A percentile compares a stretch with the other conserved stretches of the same genome.
Evolutionary conservation across 495 filamentous ascomycete genomes (phyloP).

Genomic region (Annulohypoxylon maeteangense): DNA sequence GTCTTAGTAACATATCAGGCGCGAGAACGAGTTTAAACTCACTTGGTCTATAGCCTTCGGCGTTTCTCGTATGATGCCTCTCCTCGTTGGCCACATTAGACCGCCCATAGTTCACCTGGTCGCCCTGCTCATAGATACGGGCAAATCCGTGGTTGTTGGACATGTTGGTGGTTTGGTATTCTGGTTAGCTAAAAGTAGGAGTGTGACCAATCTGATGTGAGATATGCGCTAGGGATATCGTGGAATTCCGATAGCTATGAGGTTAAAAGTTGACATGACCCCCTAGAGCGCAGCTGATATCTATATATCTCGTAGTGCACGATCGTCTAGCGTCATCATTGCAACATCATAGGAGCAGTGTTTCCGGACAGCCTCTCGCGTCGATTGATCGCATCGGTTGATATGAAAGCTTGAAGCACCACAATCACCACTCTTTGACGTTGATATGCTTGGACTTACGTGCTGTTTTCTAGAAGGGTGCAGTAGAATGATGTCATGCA

Average conservation of each 20-base stretch:
- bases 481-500: conserved; percentile 37
- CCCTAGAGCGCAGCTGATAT: neutral
- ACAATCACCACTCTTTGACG: neutral
- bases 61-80: conserved; percentile 37
- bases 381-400: conserved; percentile 11
- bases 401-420: neutral
- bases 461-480: conserved; percentile 12
- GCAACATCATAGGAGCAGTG: conserved; percentile 12
- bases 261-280: neutral
- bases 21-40: conserved; percentile 1
- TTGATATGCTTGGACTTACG: conserved; percentile 14
- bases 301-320: conserved; percentile 2
- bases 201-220: neutral
- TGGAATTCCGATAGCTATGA: neutral
- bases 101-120: conserved; percentile 39
- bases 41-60: conserved; percentile 40
- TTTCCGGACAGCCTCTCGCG: neutral
- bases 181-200: neutral
- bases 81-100: conserved; percentile 31
- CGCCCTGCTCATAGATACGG: conserved; percentile 31
- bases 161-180: conserved; percentile 16
- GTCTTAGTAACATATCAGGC: conserved; percentile 1
- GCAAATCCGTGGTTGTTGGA: conserved; percentile 26
- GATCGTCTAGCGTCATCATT: conserved; percentile 29
- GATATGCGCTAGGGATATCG: neutral